Conservation (phyloP, 805 yeast species). For the Ogataea angusta region DNA sequence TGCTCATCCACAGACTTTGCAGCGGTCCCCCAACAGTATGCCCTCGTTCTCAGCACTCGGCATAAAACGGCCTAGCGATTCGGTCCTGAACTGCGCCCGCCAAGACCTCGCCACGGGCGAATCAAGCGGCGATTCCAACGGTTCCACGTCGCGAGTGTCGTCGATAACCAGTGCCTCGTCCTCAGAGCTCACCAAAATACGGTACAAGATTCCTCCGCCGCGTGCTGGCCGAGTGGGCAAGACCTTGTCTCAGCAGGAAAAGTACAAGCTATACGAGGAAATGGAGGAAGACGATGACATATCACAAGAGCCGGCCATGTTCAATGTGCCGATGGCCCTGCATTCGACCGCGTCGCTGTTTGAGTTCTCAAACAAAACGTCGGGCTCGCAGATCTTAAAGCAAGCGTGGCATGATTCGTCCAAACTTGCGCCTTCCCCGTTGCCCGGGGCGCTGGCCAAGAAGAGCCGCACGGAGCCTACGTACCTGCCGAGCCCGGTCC, state of each 20-base stretch:
- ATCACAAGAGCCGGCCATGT: slow-evolving; percentile 40
- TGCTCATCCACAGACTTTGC: slow-evolving; percentile 26
- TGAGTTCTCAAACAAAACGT: slow-evolving; percentile 14
- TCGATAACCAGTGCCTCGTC: slow-evolving; percentile 26
- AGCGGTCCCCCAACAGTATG: slow-evolving; percentile 8
- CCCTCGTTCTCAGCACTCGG: slow-evolving; percentile 22
- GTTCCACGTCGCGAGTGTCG: slow-evolving; percentile 22
- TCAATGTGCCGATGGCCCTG: slow-evolving; percentile 52
- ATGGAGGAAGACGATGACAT: slow-evolving; percentile 36
- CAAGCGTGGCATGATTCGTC: slow-evolving; percentile 26
- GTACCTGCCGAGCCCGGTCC: slow-evolving; percentile 18
- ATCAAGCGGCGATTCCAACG: slow-evolving; percentile 10
- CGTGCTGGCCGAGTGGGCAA: slow-evolving; percentile 6
- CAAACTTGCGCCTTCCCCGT: slow-evolving; percentile 45
- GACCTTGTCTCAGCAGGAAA: slow-evolving; percentile 24
- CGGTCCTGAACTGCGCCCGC: slow-evolving; percentile 9
- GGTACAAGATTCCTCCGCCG: slow-evolving; percentile 6
- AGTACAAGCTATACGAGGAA: slow-evolving; percentile 31
- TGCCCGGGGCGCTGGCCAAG: slow-evolving; percentile 38
- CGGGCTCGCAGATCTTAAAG: slow-evolving; percentile 23
- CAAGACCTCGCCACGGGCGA: slow-evolving; percentile 3
- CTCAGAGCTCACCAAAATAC: slow-evolving; percentile 15
- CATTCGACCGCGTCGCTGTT: slow-evolving; percentile 32
- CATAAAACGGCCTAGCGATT: slow-evolving; percentile 30
- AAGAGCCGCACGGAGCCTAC: slow-evolving; percentile 6